A percentile compares a stretch with the other conserved stretches of the same genome.
Evolutionary conservation across 2,329 filamentous ascomycete genomes (phyloP).

Genomic region (Talaromyces sp.): DNA sequence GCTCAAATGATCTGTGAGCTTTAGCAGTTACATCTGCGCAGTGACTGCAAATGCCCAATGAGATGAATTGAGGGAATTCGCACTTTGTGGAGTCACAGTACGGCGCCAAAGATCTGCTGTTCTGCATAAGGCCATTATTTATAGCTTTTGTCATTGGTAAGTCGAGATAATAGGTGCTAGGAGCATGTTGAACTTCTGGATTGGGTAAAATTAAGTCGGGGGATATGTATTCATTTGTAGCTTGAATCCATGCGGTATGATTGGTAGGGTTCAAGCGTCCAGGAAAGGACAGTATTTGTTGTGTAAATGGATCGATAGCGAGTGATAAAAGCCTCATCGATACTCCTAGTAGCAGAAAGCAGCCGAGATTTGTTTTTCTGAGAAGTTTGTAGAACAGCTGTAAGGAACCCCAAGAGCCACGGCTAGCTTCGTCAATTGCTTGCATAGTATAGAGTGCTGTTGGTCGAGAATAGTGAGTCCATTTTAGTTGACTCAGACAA

Average conservation of each 20-base stretch:
- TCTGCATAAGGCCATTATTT: neutral
- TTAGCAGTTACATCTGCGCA: conserved; percentile 18
- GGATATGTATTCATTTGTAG: neutral
- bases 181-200: neutral
- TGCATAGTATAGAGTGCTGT: neutral
- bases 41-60: conserved; percentile 21
- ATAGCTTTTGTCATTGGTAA: neutral
- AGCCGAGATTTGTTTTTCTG: neutral
- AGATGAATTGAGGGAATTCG: conserved; percentile 17
- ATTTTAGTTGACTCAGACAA: neutral
- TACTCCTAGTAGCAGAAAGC: neutral
- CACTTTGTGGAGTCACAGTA: conserved; percentile 16
- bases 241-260: neutral
- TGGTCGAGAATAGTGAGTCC: neutral
- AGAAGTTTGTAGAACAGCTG: neutral
- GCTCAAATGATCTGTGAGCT: too few relatives aligned
- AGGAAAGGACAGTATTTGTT: conserved; percentile 20
- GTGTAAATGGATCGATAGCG: neutral
- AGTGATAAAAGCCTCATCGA: neutral
- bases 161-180: neutral
- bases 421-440: neutral
- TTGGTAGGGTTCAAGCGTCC: neutral
- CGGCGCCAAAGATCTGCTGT: conserved; percentile 10
- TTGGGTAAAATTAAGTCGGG: neutral
- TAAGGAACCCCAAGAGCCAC: neutral